Conservation (phyloP, 139 green algal genomes). For the Chlorella sorokiniana region DNA sequence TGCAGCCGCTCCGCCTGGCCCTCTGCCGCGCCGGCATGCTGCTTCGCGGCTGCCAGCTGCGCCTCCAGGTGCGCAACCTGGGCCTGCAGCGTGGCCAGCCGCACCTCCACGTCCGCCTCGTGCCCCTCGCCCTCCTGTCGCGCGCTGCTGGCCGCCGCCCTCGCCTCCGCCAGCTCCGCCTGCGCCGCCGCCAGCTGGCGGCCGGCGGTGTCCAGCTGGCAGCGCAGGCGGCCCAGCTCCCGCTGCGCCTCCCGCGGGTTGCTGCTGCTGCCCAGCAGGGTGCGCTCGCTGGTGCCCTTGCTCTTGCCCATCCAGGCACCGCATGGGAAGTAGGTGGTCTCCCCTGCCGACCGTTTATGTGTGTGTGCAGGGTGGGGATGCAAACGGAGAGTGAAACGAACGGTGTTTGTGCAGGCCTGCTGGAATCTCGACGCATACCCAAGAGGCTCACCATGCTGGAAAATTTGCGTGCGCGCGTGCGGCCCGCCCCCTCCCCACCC, state of each 20-base stretch:
- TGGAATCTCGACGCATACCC: no score
- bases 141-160: neutral
- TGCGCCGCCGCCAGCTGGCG: neutral
- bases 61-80: neutral
- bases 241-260: neutral
- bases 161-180: constrained; percentile 8
- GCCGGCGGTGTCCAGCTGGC: constrained; percentile 2
- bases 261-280: constrained; percentile 15
- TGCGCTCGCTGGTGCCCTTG: constrained; percentile 27
- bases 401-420: no score
- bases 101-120: neutral
- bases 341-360: constrained; percentile 5
- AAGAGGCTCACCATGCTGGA: neutral
- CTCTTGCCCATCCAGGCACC: constrained; percentile 26
- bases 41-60: neutral
- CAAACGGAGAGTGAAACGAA: neutral
- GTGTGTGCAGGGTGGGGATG: neutral
- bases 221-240: constrained; percentile 6
- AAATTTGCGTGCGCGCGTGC: neutral
- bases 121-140: neutral
- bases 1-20: neutral
- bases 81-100: constrained; percentile 4
- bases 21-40: neutral
- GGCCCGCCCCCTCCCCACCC: neutral
- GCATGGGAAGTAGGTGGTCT: constrained; percentile 39